These are phyloP conservation scores for Russula sp. DNA, from an alignment of 768 basidiomycete genomes.

Conservation along the genomic window DNA sequence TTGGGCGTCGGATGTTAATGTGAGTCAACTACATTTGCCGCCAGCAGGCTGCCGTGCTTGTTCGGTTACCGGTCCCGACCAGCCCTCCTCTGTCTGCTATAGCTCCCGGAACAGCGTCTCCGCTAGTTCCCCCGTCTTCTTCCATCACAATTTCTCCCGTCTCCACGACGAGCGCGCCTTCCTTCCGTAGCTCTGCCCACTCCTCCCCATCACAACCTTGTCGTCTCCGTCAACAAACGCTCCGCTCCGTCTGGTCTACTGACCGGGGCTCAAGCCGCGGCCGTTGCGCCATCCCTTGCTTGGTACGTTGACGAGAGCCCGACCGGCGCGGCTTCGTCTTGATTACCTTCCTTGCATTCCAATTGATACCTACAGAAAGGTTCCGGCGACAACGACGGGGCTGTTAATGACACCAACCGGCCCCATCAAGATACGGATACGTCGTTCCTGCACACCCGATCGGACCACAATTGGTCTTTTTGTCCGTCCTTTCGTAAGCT, in stretches of 20 bases:
- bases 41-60: background rate
- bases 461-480: background rate
- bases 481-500: background rate
- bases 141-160: no score
- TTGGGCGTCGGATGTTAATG: slow-evolving; percentile 27
- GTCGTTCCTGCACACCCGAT: slow-evolving; percentile 22
- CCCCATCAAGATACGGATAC: slow-evolving; percentile 25
- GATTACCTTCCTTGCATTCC: background rate
- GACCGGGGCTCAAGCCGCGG: no score
- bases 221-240: background rate
- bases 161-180: no score
- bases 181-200: no score
- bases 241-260: slow-evolving; percentile 6
- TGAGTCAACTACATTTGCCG: slow-evolving; percentile 23
- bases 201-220: background rate
- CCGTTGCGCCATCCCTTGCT: slow-evolving; percentile 24
- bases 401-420: slow-evolving; percentile 21
- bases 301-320: slow-evolving; percentile 26
- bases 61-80: background rate
- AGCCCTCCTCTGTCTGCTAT: background rate
- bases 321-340: slow-evolving; percentile 4
- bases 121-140: no score
- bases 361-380: slow-evolving; percentile 21
- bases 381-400: slow-evolving; percentile 27
- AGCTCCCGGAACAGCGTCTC: background rate